Evolutionary conservation across 352 stramenopile genomes (phyloP).

Genomic region (Globisporangium mamillatum): DNA sequence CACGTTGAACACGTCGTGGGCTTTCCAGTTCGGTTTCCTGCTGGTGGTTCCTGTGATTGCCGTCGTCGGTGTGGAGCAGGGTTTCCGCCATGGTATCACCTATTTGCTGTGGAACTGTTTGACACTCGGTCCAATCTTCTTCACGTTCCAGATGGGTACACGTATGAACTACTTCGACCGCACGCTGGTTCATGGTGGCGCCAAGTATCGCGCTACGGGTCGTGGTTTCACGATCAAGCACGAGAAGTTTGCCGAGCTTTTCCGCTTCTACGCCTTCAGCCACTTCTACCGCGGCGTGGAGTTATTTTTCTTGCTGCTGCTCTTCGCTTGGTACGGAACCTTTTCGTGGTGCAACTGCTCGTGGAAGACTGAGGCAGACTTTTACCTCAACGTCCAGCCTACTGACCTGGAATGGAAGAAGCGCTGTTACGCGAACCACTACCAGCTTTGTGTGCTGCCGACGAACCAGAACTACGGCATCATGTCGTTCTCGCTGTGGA

Average conservation of each 20-base stretch:
- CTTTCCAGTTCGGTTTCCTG: conserved; percentile 94
- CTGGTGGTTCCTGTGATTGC: conserved; percentile 97
- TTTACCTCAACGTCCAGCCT: conserved; percentile 75
- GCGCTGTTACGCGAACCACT: conserved; percentile 78
- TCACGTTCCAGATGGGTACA: conserved; percentile 99
- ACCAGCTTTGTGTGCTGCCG: conserved; percentile 90
- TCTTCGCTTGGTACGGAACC: conserved; percentile 90
- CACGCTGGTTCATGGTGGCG: conserved; percentile 96
- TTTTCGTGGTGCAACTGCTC: conserved; percentile 92
- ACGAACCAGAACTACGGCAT: conserved; percentile 97
- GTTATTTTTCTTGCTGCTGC: conserved; percentile 78
- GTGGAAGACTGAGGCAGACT: conserved; percentile 65
- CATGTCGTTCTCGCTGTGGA: conserved; percentile 95
- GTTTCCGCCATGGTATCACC: conserved; percentile 91
- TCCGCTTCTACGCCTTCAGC: conserved; percentile 96
- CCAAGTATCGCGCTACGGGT: conserved; percentile 97
- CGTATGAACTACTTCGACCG: conserved; percentile 98
- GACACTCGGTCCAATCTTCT: conserved; percentile 98
- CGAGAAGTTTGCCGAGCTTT: conserved; percentile 97
- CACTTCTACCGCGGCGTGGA: conserved; percentile 98
- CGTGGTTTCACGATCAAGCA: conserved; percentile 99
- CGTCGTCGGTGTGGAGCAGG: conserved; percentile 93
- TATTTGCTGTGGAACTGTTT: conserved; percentile 94
- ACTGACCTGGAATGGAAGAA: conserved; percentile 73
- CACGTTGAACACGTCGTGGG: conserved; percentile 95